Conservation (phyloP, 306 rosid species). For the Hylodesmum podocarpum region DNA sequence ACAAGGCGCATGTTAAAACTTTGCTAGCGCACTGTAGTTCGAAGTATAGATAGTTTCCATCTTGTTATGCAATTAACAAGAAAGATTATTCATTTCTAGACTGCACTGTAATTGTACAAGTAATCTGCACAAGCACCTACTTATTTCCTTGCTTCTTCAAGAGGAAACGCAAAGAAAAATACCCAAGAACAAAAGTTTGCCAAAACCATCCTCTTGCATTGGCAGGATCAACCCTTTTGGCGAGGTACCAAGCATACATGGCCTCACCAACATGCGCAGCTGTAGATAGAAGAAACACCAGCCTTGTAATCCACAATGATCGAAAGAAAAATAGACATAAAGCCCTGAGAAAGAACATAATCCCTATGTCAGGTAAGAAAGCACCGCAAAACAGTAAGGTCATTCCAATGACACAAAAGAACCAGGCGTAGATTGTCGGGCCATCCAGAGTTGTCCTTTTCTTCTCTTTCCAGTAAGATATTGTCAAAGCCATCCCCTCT, state of each 20-base stretch:
- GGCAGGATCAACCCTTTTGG: conserved; percentile 73
- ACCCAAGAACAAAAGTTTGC: conserved; percentile 74
- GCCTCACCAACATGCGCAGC: conserved; percentile 60
- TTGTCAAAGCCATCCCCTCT: conserved; percentile 90
- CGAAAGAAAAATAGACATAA: conserved; percentile 56
- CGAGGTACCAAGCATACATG: conserved; percentile 69
- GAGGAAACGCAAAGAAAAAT: conserved; percentile 76
- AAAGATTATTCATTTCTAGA: not conserved
- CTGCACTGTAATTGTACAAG: not conserved
- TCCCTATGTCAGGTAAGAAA: conserved; percentile 68
- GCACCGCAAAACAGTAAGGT: conserved; percentile 60
- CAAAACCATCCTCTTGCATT: conserved; percentile 85
- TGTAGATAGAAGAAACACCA: conserved; percentile 44
- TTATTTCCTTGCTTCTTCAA: conserved; percentile 56
- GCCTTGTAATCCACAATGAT: conserved; percentile 54
- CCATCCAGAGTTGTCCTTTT: conserved; percentile 70
- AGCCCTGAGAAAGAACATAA: conserved; percentile 56
- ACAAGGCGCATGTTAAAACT: not conserved
- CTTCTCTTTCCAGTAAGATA: conserved; percentile 81
- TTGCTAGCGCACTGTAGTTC: not conserved
- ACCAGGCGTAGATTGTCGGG: conserved; percentile 72
- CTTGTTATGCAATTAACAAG: not conserved
- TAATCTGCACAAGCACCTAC: not conserved
- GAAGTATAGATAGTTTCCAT: not conserved
- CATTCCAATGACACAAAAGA: conserved; percentile 69